phyloP scores from a whole-genome alignment of 345 rosid species.

The Theobroma cacao region DNA sequence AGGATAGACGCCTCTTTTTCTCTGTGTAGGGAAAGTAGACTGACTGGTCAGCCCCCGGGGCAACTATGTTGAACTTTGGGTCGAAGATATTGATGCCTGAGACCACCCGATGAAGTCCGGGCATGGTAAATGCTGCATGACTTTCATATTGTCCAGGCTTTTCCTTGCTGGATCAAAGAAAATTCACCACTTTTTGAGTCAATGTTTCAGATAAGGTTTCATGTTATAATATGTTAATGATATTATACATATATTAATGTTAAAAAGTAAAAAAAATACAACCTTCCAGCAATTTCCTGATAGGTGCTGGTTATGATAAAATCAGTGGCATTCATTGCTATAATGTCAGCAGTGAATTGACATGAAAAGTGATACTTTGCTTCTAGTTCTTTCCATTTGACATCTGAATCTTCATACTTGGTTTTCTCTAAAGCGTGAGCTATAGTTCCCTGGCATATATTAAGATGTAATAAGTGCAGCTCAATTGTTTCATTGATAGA shows the following conservation, averaged over 20 bases:
- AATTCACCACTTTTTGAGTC: background rate
- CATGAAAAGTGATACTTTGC: slow-evolving; percentile 90
- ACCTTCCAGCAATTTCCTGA: slow-evolving; percentile 98
- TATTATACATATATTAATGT: too few species aligned
- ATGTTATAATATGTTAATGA: background rate
- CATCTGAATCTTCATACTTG: slow-evolving; percentile 89
- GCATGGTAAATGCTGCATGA: slow-evolving; percentile 80
- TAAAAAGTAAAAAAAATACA: background rate
- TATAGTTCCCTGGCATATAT: slow-evolving; percentile 58
- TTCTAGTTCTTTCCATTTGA: slow-evolving; percentile 81
- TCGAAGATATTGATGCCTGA: slow-evolving; percentile 91
- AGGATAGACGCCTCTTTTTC: slow-evolving; percentile 45
- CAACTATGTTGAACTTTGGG: slow-evolving; percentile 89
- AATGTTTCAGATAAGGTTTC: background rate
- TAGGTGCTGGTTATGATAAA: slow-evolving; percentile 88
- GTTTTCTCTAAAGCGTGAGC: slow-evolving; percentile 97
- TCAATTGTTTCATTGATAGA: background rate
- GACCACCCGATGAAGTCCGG: slow-evolving; percentile 79
- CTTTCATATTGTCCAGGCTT: slow-evolving; percentile 93
- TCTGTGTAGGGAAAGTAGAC: slow-evolving; percentile 79
- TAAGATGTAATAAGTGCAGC: background rate
- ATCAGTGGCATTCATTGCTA: slow-evolving; percentile 86
- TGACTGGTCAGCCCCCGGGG: slow-evolving; percentile 97
- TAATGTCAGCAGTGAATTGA: slow-evolving; percentile 82
- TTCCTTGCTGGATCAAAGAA: slow-evolving; percentile 47